phyloP scores from a whole-genome alignment of 2,329 filamentous ascomycete species.

The Colletotrichum aenigma region DNA sequence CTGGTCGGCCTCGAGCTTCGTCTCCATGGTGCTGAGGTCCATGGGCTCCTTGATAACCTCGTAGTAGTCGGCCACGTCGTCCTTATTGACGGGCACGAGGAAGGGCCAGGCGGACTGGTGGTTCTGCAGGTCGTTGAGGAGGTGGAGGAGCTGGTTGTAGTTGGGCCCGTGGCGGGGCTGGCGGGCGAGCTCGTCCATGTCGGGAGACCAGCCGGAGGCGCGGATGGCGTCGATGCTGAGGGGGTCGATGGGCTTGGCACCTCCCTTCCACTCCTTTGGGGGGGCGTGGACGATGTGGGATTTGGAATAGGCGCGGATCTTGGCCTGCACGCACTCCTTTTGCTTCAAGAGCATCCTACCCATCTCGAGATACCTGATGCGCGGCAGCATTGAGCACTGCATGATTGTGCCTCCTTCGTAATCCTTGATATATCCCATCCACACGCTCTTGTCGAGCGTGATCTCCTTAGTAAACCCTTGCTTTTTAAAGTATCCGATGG shows the following conservation, averaged over 20 bases:
- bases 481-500: constrained; percentile 99
- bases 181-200: constrained; percentile 96
- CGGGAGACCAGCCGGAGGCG: constrained; percentile 91
- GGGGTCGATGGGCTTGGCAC: constrained; percentile 78
- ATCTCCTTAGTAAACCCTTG: constrained; percentile 99
- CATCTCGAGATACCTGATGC: constrained; percentile 90
- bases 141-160: constrained; percentile 89
- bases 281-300: constrained; percentile 87
- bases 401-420: constrained; percentile 99
- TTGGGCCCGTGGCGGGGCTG: constrained; percentile 96
- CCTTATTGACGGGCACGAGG: constrained; percentile 88
- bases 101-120: constrained; percentile 95
- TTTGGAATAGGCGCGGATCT: constrained; percentile 90
- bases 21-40: constrained; percentile 96
- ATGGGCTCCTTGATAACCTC: constrained; percentile 98
- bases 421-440: constrained; percentile 99
- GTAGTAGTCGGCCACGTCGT: constrained; percentile 98
- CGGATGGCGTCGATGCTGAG: constrained; percentile 87
- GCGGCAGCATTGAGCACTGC: constrained; percentile 97
- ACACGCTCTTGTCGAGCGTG: constrained; percentile 84
- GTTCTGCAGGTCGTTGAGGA: constrained; percentile 95
- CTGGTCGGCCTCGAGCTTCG: constrained; percentile 90
- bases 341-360: constrained; percentile 96
- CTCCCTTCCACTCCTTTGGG: constrained; percentile 84
- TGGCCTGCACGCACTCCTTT: constrained; percentile 92